Evolutionary conservation across 371 early-diverging fungal genomes (phyloP).

Genomic region (Amoeboradix gromovi): DNA sequence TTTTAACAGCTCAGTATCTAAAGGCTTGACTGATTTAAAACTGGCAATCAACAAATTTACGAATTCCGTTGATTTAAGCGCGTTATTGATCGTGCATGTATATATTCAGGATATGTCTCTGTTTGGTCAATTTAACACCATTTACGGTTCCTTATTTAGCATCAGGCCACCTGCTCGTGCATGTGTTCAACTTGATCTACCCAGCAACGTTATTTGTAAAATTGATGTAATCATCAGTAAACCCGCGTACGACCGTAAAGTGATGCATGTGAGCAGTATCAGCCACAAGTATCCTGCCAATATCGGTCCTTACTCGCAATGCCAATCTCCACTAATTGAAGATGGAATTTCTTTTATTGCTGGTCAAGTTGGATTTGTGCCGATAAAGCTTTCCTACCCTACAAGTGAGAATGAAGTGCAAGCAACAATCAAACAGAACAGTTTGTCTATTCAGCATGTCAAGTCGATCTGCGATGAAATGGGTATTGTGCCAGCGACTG

Average conservation of each 20-base stretch:
- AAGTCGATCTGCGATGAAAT: not conserved
- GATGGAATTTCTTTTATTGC: not conserved
- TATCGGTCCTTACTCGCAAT: not conserved
- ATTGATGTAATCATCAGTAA: not conserved
- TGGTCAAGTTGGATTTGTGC: not conserved
- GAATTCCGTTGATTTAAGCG: not conserved
- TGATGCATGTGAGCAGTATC: not conserved
- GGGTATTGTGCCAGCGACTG: not conserved
- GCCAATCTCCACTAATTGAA: not conserved
- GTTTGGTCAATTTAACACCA: not conserved
- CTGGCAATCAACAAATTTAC: not conserved
- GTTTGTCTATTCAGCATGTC: not conserved
- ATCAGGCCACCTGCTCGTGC: not conserved
- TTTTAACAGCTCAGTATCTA: not conserved
- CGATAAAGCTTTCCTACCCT: not conserved
- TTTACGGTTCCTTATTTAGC: not conserved
- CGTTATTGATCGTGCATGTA: not conserved
- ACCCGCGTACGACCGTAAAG: not conserved
- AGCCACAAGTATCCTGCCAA: not conserved
- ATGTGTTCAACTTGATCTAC: not conserved
- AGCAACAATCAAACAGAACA: not conserved
- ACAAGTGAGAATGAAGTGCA: not conserved
- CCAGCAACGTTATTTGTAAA: not conserved
- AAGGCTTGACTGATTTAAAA: not conserved
- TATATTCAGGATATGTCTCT: not conserved